Conservation (phyloP, 2,329 filamentous ascomycete species). For the Colletotrichum incanum region DNA sequence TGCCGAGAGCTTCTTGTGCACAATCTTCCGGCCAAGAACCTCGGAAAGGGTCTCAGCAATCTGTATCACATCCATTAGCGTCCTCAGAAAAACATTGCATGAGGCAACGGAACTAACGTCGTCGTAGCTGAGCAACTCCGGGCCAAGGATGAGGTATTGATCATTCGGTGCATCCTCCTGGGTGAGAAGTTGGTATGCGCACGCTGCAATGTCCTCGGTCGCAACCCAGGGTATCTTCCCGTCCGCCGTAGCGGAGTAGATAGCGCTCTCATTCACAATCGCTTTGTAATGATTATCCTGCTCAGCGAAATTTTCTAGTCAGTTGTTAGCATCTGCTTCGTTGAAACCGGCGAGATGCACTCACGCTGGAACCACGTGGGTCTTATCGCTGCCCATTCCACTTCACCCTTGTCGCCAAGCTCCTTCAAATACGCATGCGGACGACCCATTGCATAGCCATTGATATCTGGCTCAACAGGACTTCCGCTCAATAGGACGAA, state of each 20-base stretch:
- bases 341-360: slow-evolving; percentile 21
- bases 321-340: neutral
- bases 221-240: slow-evolving; percentile 65
- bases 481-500: slow-evolving; percentile 63
- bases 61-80: slow-evolving; percentile 43
- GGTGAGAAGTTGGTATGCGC: slow-evolving; percentile 59
- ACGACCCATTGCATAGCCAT: slow-evolving; percentile 53
- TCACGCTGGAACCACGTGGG: slow-evolving; percentile 66
- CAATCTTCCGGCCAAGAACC: slow-evolving; percentile 52
- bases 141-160: slow-evolving; percentile 56
- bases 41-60: slow-evolving; percentile 53
- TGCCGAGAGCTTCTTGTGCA: slow-evolving; percentile 53
- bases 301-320: slow-evolving; percentile 61
- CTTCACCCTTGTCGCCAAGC: slow-evolving; percentile 52
- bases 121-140: slow-evolving; percentile 54
- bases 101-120: slow-evolving; percentile 47
- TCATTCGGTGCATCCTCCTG: slow-evolving; percentile 57
- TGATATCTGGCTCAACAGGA: slow-evolving; percentile 50
- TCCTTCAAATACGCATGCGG: slow-evolving; percentile 57
- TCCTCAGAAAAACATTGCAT: neutral
- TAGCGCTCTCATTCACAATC: slow-evolving; percentile 57
- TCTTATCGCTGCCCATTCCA: slow-evolving; percentile 61
- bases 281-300: slow-evolving; percentile 45
- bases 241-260: slow-evolving; percentile 60
- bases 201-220: slow-evolving; percentile 62